Evolutionary conservation across 148 eudicot genomes (phyloP).

Genomic region (Arctostaphylos glauca): DNA sequence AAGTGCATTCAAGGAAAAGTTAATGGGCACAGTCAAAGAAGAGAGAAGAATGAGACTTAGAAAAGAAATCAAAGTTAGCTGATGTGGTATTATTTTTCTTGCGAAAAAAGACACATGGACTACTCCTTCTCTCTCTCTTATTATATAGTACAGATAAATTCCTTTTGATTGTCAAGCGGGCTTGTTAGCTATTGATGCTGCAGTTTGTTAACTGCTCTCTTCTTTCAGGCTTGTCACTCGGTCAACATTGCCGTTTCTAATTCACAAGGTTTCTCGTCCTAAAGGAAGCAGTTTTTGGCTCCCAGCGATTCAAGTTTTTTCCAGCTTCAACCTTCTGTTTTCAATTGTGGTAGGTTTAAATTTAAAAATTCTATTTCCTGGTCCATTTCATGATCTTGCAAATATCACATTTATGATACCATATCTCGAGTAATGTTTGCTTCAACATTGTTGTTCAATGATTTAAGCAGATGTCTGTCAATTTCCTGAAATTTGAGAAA

Average conservation of each 20-base stretch:
- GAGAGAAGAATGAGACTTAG: no score
- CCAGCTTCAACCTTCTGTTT: constrained; percentile 68
- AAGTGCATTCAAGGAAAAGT: no score
- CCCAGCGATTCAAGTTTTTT: constrained; percentile 62
- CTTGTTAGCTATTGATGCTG: not conserved
- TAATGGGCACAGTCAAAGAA: no score
- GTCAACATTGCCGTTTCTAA: constrained; percentile 50
- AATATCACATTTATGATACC: not conserved
- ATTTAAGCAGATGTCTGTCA: constrained; percentile 62
- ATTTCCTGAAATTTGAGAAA: constrained; percentile 48
- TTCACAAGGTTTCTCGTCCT: constrained; percentile 62
- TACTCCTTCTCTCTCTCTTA: no score
- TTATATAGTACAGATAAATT: no score
- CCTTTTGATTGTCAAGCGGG: not conserved
- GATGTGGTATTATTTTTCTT: no score
- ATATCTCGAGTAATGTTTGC: not conserved
- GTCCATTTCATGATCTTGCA: constrained; percentile 3
- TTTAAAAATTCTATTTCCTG: constrained; percentile 7
- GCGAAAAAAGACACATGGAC: no score
- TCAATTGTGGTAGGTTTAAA: constrained; percentile 58
- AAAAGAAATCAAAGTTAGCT: no score
- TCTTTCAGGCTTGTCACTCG: constrained; percentile 62
- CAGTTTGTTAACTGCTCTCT: constrained; percentile 7
- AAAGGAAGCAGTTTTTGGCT: constrained; percentile 89
- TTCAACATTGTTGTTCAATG: not conserved